Evolutionary conservation across 139 green algal genomes (phyloP), one percentile per base, ranked within the genome.

Genomic region (Picochlorum sp.): DNA sequence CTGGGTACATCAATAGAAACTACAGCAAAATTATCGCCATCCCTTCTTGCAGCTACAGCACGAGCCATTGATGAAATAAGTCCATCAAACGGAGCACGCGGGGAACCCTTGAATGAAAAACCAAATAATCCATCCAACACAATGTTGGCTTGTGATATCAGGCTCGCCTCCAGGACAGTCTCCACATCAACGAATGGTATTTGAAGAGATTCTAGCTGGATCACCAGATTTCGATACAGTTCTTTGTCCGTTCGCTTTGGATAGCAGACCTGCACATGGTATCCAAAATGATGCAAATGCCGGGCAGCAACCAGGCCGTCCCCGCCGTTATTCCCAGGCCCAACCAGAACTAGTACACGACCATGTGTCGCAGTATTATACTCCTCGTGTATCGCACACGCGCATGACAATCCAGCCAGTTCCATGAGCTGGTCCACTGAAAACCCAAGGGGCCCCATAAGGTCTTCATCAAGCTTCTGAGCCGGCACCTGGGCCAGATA

Each of bases 291-390:
- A 31, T 76, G 60, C 24, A 98, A 77, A 79, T 98, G 93, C 0
- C 94, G 68, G 16, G 90, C 94, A 11, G 82, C 86, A 15, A 99
- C 93, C 8, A 99, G 84, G 0, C 94, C 94, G 66, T 99, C 93
- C 3, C 94, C 94, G 4, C 94, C 94, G 66, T 99, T 99, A 87
- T 99, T 99, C 59, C 94, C 94, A 1, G 93, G 93, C 1, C 93
- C 93, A 24, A 77, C 85, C 6, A 97, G 59, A 21, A 98, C 77
- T 28, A 96, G 78, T 38, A 96, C 79, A 1, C 83, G 65, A 3
- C 37, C 14, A 54, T 74, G 62, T n/a, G 55, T 68, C 21, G 62
- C 45, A 9, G 66, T 18, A 1, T 73, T 75, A 57, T 85, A 95
- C 54, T 90, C 83, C 2, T 75, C 71, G 1, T 69, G 60, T 9